phyloP scores from a whole-genome alignment of 2,329 filamentous ascomycete genomes.

The Aspergillus awamori region DNA sequence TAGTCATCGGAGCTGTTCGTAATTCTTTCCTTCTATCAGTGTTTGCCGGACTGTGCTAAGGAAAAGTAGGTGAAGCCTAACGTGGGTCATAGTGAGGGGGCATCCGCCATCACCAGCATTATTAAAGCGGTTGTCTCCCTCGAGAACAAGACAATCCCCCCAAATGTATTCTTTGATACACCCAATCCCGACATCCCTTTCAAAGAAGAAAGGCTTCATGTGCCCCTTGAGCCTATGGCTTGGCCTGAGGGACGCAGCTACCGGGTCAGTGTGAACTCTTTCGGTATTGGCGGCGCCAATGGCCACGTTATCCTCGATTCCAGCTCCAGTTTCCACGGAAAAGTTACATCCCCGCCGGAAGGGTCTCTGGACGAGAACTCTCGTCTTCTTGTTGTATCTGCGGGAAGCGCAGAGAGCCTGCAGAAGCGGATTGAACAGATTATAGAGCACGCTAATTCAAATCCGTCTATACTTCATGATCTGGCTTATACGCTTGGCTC shows the following conservation, averaged over 20 bases:
- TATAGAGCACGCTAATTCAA: too few relatives aligned
- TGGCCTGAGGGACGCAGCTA: slow-evolving; percentile 23
- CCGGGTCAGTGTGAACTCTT: slow-evolving; percentile 32
- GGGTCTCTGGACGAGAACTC: neutral
- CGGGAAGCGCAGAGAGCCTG: too few relatives aligned
- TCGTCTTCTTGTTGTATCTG: too few relatives aligned
- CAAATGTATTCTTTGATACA: slow-evolving; percentile 25
- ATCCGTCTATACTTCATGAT: neutral
- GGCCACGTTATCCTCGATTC: slow-evolving; percentile 13
- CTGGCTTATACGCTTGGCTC: slow-evolving; percentile 14
- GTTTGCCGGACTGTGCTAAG: too few relatives aligned
- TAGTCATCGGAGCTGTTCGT: slow-evolving; percentile 11
- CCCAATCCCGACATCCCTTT: slow-evolving; percentile 28
- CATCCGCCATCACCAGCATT: slow-evolving; percentile 23
- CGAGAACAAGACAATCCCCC: slow-evolving; percentile 21
- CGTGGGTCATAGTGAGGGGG: slow-evolving; percentile 27
- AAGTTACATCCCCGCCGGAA: neutral
- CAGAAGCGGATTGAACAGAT: too few relatives aligned
- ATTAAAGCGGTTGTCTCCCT: slow-evolving; percentile 26
- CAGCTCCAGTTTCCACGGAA: neutral
- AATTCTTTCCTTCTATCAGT: too few relatives aligned
- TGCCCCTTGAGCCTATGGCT: slow-evolving; percentile 13
- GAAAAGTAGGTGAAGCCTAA: slow-evolving; percentile 23
- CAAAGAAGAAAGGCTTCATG: slow-evolving; percentile 4
- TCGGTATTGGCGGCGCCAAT: slow-evolving; percentile 28